phyloP scores from a whole-genome alignment of 1,284 basidiomycete species.

The Leucoagaricus sp. region DNA sequence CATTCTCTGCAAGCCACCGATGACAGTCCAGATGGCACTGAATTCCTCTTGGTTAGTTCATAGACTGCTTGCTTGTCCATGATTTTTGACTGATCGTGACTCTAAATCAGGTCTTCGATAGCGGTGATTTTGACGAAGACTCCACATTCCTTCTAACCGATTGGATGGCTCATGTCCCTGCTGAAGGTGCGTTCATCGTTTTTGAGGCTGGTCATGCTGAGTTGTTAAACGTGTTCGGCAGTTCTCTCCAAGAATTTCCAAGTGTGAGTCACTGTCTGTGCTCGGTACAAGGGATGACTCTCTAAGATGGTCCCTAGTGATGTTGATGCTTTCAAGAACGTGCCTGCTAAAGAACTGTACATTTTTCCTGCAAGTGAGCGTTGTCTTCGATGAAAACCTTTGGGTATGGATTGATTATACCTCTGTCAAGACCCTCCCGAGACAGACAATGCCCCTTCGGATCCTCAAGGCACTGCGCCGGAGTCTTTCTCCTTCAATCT shows the following conservation, averaged over 20 bases:
- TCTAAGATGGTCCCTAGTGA: slow-evolving; percentile 25
- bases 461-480: slow-evolving; percentile 54
- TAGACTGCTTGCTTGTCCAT: slow-evolving; percentile 4
- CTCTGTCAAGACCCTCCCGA: slow-evolving; percentile 35
- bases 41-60: slow-evolving; percentile 64
- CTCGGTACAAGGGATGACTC: neutral
- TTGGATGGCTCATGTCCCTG: slow-evolving; percentile 68
- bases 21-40: slow-evolving; percentile 56
- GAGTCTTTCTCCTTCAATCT: slow-evolving; percentile 55
- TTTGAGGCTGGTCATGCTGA: no score
- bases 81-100: slow-evolving; percentile 2
- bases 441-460: slow-evolving; percentile 36
- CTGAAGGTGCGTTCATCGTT: slow-evolving; percentile 38
- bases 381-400: neutral
- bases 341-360: slow-evolving; percentile 62
- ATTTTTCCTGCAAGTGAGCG: slow-evolving; percentile 62
- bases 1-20: slow-evolving; percentile 67
- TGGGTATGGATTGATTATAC: slow-evolving; percentile 14
- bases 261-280: slow-evolving; percentile 29
- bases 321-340: slow-evolving; percentile 54
- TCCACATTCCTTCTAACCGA: slow-evolving; percentile 70
- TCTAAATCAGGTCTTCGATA: slow-evolving; percentile 59
- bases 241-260: slow-evolving; percentile 76
- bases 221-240: no score
- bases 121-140: slow-evolving; percentile 68